Evolutionary conservation across 805 yeast genomes (phyloP).

Genomic region (Vanderwaltozyma verrucispora): DNA sequence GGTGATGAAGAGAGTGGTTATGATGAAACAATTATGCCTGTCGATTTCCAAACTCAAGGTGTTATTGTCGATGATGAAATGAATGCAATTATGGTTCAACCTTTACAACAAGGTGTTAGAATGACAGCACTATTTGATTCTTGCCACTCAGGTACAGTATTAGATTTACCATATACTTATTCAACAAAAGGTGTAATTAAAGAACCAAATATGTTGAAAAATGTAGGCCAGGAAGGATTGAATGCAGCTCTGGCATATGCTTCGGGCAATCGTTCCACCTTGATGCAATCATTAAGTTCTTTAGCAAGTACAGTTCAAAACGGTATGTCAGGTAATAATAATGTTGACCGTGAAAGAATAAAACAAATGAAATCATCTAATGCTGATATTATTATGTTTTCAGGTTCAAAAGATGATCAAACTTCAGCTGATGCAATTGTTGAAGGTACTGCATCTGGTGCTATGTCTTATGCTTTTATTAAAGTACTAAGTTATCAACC

Average conservation of each 20-base stretch:
- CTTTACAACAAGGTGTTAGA: slow-evolving; percentile 63
- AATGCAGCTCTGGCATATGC: slow-evolving; percentile 50
- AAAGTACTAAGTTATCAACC: slow-evolving; percentile 51
- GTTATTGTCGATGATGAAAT: slow-evolving; percentile 63
- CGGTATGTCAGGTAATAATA: slow-evolving; percentile 31
- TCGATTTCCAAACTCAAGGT: slow-evolving; percentile 59
- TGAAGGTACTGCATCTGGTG: slow-evolving; percentile 67
- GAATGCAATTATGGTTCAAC: slow-evolving; percentile 60
- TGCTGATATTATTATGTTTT: slow-evolving; percentile 65
- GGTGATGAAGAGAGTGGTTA: slow-evolving; percentile 71
- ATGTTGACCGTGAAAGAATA: slow-evolving; percentile 34
- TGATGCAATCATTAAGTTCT: slow-evolving; percentile 35
- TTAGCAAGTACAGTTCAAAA: slow-evolving; percentile 34
- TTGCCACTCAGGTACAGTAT: slow-evolving; percentile 77
- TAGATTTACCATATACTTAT: slow-evolving; percentile 72
- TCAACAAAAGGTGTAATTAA: slow-evolving; percentile 76
- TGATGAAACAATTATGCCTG: slow-evolving; percentile 65
- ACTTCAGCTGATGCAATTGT: slow-evolving; percentile 76
- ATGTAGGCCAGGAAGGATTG: slow-evolving; percentile 59
- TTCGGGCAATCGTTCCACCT: slow-evolving; percentile 40
- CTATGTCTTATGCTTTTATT: slow-evolving; percentile 74
- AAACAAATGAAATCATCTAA: slow-evolving; percentile 53
- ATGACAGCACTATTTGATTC: slow-evolving; percentile 75
- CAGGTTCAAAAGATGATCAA: slow-evolving; percentile 79
- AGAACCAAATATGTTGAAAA: slow-evolving; percentile 70